A percentile compares a stretch with the other conserved stretches of the same genome.
Conservation (phyloP, 257 asterid species). For the Ajuga chamaepitys region DNA sequence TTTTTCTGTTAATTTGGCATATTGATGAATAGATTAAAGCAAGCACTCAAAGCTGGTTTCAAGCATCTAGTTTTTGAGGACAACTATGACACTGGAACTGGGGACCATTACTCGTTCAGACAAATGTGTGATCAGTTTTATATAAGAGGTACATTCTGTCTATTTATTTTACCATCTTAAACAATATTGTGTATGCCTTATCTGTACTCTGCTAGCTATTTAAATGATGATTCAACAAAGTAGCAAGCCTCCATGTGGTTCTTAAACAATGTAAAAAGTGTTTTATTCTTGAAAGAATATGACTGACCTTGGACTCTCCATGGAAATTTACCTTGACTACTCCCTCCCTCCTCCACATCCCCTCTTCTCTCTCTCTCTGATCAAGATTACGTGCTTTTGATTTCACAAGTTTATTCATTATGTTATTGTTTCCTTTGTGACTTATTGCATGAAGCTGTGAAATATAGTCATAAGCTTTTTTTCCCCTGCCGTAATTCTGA, state of each 20-base stretch:
- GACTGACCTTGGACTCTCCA: background rate
- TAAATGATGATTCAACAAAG: background rate
- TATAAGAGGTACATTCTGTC: slow-evolving; percentile 52
- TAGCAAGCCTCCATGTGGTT: background rate
- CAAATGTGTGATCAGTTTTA: slow-evolving; percentile 95
- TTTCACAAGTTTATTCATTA: background rate
- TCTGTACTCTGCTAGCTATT: background rate
- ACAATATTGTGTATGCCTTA: background rate
- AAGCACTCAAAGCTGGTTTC: slow-evolving; percentile 97
- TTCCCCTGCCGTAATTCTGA: background rate
- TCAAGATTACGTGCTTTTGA: background rate
- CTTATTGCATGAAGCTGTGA: background rate
- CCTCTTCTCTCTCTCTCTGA: background rate
- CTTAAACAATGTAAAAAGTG: background rate
- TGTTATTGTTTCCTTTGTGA: background rate
- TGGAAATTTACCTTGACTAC: background rate
- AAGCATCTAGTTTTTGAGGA: slow-evolving; percentile 94
- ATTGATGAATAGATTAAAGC: slow-evolving; percentile 62
- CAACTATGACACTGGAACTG: slow-evolving; percentile 98
- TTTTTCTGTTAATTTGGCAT: background rate
- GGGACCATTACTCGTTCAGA: slow-evolving; percentile 95
- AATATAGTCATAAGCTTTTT: background rate
- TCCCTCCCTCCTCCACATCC: background rate
- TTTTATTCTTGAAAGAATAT: background rate
- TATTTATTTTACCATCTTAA: background rate